Evolutionary conservation across 352 stramenopile species (phyloP).

Genomic region (Phytophthora megakarya): DNA sequence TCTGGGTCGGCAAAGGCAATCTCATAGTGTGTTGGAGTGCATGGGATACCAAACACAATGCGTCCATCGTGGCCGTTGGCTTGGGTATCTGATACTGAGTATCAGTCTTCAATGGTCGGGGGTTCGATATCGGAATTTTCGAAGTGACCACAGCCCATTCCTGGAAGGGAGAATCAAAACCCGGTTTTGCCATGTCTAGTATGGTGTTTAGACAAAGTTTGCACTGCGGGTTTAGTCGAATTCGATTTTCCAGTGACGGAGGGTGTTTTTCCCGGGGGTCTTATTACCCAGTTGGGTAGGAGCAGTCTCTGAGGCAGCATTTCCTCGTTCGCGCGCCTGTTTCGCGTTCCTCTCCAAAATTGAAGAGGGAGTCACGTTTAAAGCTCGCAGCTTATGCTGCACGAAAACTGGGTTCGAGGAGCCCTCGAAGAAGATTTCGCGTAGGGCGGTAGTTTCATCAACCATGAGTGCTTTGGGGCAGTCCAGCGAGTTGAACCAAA

Average conservation of each 20-base stretch:
- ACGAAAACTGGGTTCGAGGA: slow-evolving; percentile 8
- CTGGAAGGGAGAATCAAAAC: neutral
- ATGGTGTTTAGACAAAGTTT: neutral
- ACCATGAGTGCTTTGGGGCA: neutral
- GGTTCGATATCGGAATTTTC: neutral
- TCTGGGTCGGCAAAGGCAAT: slow-evolving; percentile 12
- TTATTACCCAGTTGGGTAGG: too few relatives aligned
- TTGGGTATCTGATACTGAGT: neutral
- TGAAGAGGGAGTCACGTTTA: slow-evolving; percentile 6
- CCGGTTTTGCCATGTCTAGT: slow-evolving; percentile 1
- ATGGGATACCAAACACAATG: slow-evolving; percentile 4
- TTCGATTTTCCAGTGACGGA: too few relatives aligned
- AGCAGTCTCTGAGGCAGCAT: too few relatives aligned
- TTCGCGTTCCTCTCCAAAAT: too few relatives aligned
- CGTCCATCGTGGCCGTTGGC: neutral
- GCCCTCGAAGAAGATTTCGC: slow-evolving; percentile 1
- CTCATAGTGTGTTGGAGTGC: neutral
- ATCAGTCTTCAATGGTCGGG: neutral
- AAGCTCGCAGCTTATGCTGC: slow-evolving; percentile 11
- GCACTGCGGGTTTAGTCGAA: too few relatives aligned
- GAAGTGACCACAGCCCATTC: neutral
- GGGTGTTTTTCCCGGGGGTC: too few relatives aligned
- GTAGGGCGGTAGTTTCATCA: neutral
- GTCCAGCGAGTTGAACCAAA: slow-evolving; percentile 2
- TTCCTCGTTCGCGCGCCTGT: too few relatives aligned